Base-by-base conservation (phyloP, 768 basidiomycete species). In the Xerocomellus chrysenteron region DNA sequence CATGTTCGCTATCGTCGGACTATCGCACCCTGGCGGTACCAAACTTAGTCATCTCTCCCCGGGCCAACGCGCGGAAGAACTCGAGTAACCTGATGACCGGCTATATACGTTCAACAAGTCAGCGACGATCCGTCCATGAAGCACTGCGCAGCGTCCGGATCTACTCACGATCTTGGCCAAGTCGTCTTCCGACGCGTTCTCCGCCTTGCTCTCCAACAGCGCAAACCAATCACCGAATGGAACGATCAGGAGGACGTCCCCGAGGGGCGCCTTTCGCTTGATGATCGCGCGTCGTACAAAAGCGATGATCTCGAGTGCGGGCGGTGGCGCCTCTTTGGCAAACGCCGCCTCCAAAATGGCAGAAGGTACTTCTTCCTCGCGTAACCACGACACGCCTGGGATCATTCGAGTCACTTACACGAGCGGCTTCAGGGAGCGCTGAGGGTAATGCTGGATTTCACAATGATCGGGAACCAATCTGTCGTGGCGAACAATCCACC, bases 391-490 rank as follows among this genome's bases (percentile, higher is more conserved):
- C 11, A 76, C 65, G 6, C 59, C 54, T n/a, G 5, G 4, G 7
- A 33, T 13, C 12, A 3, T 16, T 13, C 16, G 6, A 28, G 14
- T 6, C 14, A 64, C 77, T 50, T 58, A 79, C 80, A 19, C 73
- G 71, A 1, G 60, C 51, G 1, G 68, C 64, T n/a, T 57, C 52
- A 8, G 74, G 73, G 7, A 76, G 52, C 16, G 55, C 59, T 69
- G 10, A 68, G 60, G 5, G 58, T 50, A 12, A 69, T n/a, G 46
- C 73, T 72, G 0, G 73, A 71, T 50, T 75, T 69, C 16, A 76
- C 68, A 4, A 81, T 63, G 37, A 74, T 69, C 16, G 81, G 79
- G 30, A 81, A 60, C 81, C 81, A 82, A 46, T 81, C 78, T 0
- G 66, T 73, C 4, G 71, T 68, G 4, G 71, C 72, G 80, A 80